Percentiles rank a stretch among this genome's conserved stretches.
These are phyloP conservation scores for Gossypium gossypioides DNA, from an alignment of 441 rosid genomes.

Conservation along the genomic window DNA sequence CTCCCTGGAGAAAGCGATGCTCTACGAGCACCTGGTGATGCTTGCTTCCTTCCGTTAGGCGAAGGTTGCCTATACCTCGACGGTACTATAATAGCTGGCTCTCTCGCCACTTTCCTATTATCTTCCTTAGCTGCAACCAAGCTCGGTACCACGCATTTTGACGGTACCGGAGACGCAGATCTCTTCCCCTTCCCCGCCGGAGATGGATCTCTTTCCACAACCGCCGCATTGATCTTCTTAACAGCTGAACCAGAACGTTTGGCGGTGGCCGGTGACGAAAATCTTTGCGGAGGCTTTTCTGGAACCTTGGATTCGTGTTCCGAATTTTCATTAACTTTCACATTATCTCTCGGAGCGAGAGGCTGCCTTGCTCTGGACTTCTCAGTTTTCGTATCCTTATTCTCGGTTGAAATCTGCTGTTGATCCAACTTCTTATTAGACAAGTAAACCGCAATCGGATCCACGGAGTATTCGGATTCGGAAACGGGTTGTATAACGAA, in stretches of 20 bases:
- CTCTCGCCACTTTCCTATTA: conserved; percentile 52
- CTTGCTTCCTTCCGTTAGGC: conserved; percentile 62
- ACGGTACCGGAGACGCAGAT: conserved; percentile 79
- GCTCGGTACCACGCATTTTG: conserved; percentile 82
- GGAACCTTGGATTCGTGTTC: conserved; percentile 21
- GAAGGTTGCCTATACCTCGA: conserved; percentile 89
- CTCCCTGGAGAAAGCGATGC: conserved; percentile 66
- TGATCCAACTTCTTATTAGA: conserved; percentile 34
- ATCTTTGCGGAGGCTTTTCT: conserved; percentile 44
- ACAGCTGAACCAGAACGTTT: conserved; percentile 49
- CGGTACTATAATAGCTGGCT: conserved; percentile 76
- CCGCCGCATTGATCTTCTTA: conserved; percentile 29
- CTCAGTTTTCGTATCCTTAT: conserved; percentile 23
- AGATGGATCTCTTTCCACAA: conserved; percentile 58
- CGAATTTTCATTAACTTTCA: conserved; percentile 11
- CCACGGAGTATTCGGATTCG: conserved; percentile 57
- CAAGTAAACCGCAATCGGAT: conserved; percentile 64
- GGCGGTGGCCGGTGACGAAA: conserved; percentile 62
- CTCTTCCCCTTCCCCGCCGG: conserved; percentile 63
- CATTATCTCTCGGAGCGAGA: conserved; percentile 50
- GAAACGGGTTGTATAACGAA: conserved; percentile 75
- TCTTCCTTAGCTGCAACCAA: conserved; percentile 65
- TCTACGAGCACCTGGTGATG: conserved; percentile 60
- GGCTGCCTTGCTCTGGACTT: conserved; percentile 35
- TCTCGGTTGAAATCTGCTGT: not conserved